These are phyloP conservation scores for Entomortierella lignicola DNA, from an alignment of 192 early-diverging fungal genomes.

Conservation along the genomic window DNA sequence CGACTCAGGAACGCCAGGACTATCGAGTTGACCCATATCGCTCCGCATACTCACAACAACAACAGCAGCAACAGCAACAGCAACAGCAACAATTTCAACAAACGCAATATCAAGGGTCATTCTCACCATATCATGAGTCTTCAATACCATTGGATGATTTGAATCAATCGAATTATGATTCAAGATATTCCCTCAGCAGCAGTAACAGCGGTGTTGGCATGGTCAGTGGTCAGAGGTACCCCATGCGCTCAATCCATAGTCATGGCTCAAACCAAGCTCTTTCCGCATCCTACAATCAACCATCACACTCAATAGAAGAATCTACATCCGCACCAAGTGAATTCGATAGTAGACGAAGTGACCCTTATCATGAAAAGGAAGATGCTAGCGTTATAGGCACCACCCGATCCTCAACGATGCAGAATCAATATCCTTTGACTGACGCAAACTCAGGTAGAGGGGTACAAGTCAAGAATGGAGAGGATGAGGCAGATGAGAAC, in stretches of 20 bases:
- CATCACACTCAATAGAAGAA: constrained; percentile 4
- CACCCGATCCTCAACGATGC: neutral
- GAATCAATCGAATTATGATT: neutral
- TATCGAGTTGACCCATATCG: constrained; percentile 28
- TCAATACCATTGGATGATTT: constrained; percentile 13
- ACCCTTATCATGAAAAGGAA: neutral
- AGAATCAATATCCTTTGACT: neutral
- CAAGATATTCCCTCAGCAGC: constrained; percentile 27
- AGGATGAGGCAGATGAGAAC: constrained; percentile 33
- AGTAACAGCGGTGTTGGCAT: constrained; percentile 4
- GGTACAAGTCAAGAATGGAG: constrained; percentile 1
- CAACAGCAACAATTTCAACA: constrained; percentile 31
- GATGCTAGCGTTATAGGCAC: neutral
- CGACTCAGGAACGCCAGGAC: constrained; percentile 4
- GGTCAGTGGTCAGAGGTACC: constrained; percentile 12
- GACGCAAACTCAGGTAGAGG: neutral
- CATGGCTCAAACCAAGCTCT: constrained; percentile 20
- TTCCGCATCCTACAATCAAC: neutral
- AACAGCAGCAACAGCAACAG: constrained; percentile 37
- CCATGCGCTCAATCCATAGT: constrained; percentile 7
- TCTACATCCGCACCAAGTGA: constrained; percentile 4
- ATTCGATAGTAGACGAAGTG: neutral
- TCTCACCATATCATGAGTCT: constrained; percentile 23
- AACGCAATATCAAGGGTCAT: constrained; percentile 7
- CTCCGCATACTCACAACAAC: constrained; percentile 39